phyloP scores from a whole-genome alignment of 2,329 filamentous ascomycete species.

The Penicillium janthinellum region DNA sequence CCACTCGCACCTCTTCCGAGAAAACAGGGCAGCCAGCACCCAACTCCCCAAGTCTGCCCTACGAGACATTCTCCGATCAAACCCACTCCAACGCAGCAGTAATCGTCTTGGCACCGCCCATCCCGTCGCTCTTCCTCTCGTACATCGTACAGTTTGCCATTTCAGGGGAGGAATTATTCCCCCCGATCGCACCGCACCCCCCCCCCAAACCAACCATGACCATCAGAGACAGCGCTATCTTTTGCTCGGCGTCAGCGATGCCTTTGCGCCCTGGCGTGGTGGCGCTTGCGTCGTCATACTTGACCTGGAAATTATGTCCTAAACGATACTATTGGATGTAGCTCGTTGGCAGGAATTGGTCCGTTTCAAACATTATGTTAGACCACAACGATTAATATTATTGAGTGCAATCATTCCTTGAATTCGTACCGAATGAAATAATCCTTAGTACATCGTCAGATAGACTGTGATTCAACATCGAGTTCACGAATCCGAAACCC shows the following conservation, averaged over 20 bases:
- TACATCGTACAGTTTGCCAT: slow-evolving; percentile 1
- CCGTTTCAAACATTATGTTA: neutral
- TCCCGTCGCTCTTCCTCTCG: neutral
- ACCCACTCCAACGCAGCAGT: neutral
- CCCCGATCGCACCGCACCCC: neutral
- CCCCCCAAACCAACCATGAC: neutral
- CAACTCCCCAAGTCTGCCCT: neutral
- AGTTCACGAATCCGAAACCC: neutral
- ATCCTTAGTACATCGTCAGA: too few relatives aligned
- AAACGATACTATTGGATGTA: neutral
- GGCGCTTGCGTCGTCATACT: neutral
- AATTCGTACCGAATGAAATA: too few relatives aligned
- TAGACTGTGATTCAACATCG: too few relatives aligned
- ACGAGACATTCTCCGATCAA: neutral
- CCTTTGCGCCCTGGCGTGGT: neutral
- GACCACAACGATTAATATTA: too few relatives aligned
- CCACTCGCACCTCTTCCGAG: neutral
- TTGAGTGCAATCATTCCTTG: too few relatives aligned
- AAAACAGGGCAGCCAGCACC: neutral
- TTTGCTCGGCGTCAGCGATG: neutral
- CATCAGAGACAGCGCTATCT: neutral
- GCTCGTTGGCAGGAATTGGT: neutral
- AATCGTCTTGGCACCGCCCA: slow-evolving; percentile 4
- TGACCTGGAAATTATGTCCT: neutral
- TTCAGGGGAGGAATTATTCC: neutral